Conservation (phyloP, 345 rosid species). For the Populus alba region DNA sequence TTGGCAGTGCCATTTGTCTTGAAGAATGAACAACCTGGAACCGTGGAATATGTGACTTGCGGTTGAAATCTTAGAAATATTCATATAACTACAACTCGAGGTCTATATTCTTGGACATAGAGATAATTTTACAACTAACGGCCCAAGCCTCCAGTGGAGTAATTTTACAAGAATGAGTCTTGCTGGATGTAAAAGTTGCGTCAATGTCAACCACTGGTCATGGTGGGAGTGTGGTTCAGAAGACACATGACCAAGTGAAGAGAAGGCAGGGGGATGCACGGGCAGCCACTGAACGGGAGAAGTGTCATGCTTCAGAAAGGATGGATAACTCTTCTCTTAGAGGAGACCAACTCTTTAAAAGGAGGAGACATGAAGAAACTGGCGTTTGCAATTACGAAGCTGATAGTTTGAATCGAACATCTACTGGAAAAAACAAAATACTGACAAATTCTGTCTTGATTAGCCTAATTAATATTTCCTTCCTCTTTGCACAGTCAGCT, state of each 20-base stretch:
- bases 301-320: conserved; percentile 1
- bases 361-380: conserved; percentile 42
- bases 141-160: conserved; percentile 31
- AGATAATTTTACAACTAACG: conserved; percentile 28
- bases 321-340: conserved; percentile 19
- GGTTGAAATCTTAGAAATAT: conserved; percentile 11
- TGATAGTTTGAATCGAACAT: conserved; percentile 1
- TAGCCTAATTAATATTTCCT: too few species aligned
- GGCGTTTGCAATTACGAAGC: conserved; percentile 26
- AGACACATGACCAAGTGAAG: conserved; percentile 37
- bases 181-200: conserved; percentile 23
- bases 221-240: conserved; percentile 37
- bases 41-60: neutral
- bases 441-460: too few species aligned
- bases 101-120: neutral
- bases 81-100: conserved; percentile 10
- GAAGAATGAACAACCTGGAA: conserved; percentile 9
- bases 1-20: neutral
- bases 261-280: conserved; percentile 41
- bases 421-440: conserved; percentile 10
- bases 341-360: conserved; percentile 42
- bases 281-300: conserved; percentile 16
- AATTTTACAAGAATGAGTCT: conserved; percentile 35
- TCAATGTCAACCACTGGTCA: conserved; percentile 31
- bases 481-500: too few species aligned